Conservation (phyloP, 257 asterid genomes). For the Ilex asprella region DNA sequence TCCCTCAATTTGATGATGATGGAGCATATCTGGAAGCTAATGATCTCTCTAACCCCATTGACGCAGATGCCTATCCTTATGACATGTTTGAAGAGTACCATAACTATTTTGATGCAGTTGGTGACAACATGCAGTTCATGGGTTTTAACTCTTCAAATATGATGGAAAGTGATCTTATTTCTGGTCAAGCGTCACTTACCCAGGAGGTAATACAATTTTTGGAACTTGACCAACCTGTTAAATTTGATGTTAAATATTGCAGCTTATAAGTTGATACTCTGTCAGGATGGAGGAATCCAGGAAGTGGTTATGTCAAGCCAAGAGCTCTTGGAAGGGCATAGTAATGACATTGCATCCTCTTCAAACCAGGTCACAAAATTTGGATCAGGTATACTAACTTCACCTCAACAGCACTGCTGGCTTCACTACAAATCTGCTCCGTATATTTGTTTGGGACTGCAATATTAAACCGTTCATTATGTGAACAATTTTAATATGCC, state of each 20-base stretch:
- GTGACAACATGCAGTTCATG: slow-evolving; percentile 26
- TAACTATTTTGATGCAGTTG: slow-evolving; percentile 51
- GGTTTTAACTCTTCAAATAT: slow-evolving; percentile 37
- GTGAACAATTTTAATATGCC: no score
- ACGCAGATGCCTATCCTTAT: slow-evolving; percentile 31
- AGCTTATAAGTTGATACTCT: background rate
- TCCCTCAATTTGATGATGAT: slow-evolving; percentile 36
- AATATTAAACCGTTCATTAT: no score
- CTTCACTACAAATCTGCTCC: no score
- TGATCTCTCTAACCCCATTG: slow-evolving; percentile 52
- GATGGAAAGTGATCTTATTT: slow-evolving; percentile 28
- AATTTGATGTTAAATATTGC: background rate
- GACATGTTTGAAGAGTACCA: slow-evolving; percentile 64
- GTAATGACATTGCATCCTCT: slow-evolving; percentile 26
- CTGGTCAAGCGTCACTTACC: slow-evolving; percentile 24
- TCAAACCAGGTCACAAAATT: slow-evolving; percentile 34
- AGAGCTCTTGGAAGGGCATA: slow-evolving; percentile 14
- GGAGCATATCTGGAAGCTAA: slow-evolving; percentile 65
- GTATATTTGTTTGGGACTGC: no score
- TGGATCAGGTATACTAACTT: slow-evolving; percentile 36
- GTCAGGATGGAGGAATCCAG: slow-evolving; percentile 28
- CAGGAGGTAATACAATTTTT: slow-evolving; percentile 30
- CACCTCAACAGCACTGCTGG: no score
- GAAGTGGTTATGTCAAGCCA: slow-evolving; percentile 22
- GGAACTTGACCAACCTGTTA: background rate